Evolutionary conservation across 768 basidiomycete genomes (phyloP), one percentile per base, ranked within the genome.

Genomic region (Auriscalpium orientale): DNA sequence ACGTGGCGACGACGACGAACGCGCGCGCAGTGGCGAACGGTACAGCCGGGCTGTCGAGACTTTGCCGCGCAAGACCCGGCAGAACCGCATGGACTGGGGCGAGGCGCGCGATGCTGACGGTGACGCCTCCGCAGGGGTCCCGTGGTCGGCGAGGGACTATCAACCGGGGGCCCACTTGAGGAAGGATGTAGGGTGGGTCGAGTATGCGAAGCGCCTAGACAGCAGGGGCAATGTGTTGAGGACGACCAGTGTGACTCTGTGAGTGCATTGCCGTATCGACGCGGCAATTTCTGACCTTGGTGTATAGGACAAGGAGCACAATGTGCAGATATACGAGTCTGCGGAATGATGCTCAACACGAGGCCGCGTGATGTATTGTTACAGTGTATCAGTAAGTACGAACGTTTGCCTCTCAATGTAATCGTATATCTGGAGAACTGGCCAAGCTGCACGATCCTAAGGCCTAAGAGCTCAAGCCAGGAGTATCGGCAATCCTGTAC

Each of bases 61-160:
- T n/a, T n/a, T n/a, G n/a, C n/a, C n/a, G n/a, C n/a, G n/a, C n/a
- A n/a, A n/a, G n/a, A n/a, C n/a, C n/a, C n/a, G n/a, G n/a, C n/a
- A n/a, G n/a, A n/a, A n/a, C n/a, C n/a, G n/a, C n/a, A n/a, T n/a
- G n/a, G n/a, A n/a, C n/a, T n/a, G n/a, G n/a, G n/a, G n/a, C n/a
- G n/a, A n/a, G n/a, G n/a, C n/a, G n/a, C n/a, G n/a, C n/a, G n/a
- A n/a, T n/a, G n/a, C n/a, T n/a, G n/a, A n/a, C n/a, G n/a, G n/a
- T n/a, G n/a, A n/a, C n/a, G n/a, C n/a, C n/a, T n/a, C 78, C 35
- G 75, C 74, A 1, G 66, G 82, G 21, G 83, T 79, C 33, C 84
- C 84, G 21, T 87, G 82, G 79, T 69, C 74, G 34, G 63, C 71
- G 18, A 63, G 76, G 57, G 77, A 82, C 53, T 78, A 76, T 60